phyloP scores from a whole-genome alignment of 1,284 basidiomycete genomes.

The Pyrrhoderma lamaoense region DNA sequence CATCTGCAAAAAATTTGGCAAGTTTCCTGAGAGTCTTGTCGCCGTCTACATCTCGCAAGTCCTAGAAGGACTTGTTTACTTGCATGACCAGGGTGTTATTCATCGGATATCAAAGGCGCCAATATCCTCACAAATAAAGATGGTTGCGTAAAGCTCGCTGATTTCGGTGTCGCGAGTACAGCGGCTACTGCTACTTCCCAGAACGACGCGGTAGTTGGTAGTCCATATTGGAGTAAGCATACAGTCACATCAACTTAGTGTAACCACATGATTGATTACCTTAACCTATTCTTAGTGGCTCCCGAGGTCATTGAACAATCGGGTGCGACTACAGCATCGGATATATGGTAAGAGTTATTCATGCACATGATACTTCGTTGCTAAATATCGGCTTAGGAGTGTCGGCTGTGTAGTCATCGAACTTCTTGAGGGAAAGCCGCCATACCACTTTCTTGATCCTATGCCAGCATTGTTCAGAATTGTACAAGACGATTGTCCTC shows the following conservation, averaged over 20 bases:
- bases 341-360: slow-evolving; percentile 78
- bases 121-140: slow-evolving; percentile 98
- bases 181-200: slow-evolving; percentile 63
- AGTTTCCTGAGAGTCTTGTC: slow-evolving; percentile 95
- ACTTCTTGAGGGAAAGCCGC: slow-evolving; percentile 90
- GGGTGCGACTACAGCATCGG: slow-evolving; percentile 93
- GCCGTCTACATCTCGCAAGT: slow-evolving; percentile 95
- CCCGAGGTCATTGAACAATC: slow-evolving; percentile 97
- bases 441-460: slow-evolving; percentile 91
- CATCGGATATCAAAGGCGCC: slow-evolving; percentile 98
- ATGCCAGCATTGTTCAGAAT: slow-evolving; percentile 98
- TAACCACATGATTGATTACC: slow-evolving; percentile 22
- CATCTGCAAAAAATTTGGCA: slow-evolving; percentile 95
- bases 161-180: slow-evolving; percentile 83
- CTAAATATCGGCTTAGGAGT: slow-evolving; percentile 43
- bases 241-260: slow-evolving; percentile 17
- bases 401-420: slow-evolving; percentile 97
- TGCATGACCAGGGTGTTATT: slow-evolving; percentile 96
- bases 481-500: slow-evolving; percentile 95
- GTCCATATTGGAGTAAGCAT: slow-evolving; percentile 90
- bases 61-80: slow-evolving; percentile 86
- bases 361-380: slow-evolving; percentile 8
- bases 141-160: slow-evolving; percentile 91
- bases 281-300: slow-evolving; percentile 57
- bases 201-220: slow-evolving; percentile 84